Base-by-base conservation (phyloP, 2,329 filamentous ascomycete genomes). In the Trichoderma sp. region DNA sequence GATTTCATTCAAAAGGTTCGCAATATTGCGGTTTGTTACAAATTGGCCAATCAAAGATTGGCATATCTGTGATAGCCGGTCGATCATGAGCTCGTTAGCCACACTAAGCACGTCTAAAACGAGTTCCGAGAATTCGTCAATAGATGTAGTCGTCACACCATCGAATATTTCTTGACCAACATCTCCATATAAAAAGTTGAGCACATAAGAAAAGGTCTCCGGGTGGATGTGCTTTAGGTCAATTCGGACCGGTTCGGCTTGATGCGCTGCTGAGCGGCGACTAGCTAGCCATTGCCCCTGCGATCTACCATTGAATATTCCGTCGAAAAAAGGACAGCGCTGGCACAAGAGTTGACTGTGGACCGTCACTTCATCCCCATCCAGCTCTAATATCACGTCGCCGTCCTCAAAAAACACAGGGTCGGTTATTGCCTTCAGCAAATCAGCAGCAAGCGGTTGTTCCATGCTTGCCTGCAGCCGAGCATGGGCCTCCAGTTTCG, bases 21-120 rank as follows among this genome's bases (percentile, higher is more conserved):
- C 92, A 29, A 97, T 90, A 75, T 97, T 99, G 29, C 94, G 90
- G 5, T 89, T 90, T 58, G 88, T 93, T n/a, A 93, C 90, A 78
- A 95, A 96, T 59, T 87, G 87, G 39, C 93, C 94, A 68, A 98
- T 86, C 25, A 93, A 81, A 68, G 87, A 89, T 76, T 99, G 95
- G 77, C 95, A 98, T 32, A 96, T 89, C 76, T 97, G 92, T 5
- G 92, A 93, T 5, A 99, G 81, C 7, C 94, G 87, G 76, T 97
- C 93, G 56, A 99, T 85, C 94, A 99, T 97, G 67, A 99, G 82
- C 78, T 99, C 94, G 75, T 99, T 95, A 13, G 94, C 93, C 63
- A 92, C 90, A 67, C 89, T 89, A 86, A 98, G 90, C 53, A 98
- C 92, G 73, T 97, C 93, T 80, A 98, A 86, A 9, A 97, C 85